These are phyloP conservation scores for Ceratocystis colombiana DNA, from an alignment of 2,329 filamentous ascomycete genomes.

Conservation along the genomic window DNA sequence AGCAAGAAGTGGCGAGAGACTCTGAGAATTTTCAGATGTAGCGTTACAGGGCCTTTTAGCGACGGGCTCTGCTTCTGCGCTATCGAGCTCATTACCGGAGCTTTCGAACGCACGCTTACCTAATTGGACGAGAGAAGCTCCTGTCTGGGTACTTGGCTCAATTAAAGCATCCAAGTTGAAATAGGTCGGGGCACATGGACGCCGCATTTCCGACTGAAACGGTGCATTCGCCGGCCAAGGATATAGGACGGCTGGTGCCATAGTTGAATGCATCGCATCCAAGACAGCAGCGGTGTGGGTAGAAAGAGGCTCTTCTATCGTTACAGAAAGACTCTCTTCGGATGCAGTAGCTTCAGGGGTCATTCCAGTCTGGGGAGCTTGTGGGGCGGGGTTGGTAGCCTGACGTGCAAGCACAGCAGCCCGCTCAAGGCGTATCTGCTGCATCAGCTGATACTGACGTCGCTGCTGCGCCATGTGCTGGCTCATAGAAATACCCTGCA, in stretches of 20 bases:
- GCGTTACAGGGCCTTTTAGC: neutral
- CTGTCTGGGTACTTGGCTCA: no score
- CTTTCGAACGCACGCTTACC: neutral
- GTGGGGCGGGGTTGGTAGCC: neutral
- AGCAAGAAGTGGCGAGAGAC: neutral
- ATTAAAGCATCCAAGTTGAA: no score
- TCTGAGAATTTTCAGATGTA: neutral
- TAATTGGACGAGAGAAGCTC: neutral
- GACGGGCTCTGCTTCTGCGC: neutral
- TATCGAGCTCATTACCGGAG: neutral
- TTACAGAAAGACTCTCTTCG: conserved; percentile 15
- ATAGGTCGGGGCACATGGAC: neutral
- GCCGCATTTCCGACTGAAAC: neutral
- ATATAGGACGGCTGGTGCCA: neutral
- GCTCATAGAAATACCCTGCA: neutral
- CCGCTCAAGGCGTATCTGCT: conserved; percentile 2
- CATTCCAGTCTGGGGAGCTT: neutral
- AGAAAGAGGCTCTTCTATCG: conserved; percentile 17
- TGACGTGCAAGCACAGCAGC: neutral
- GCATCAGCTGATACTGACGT: conserved; percentile 9
- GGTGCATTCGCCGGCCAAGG: neutral
- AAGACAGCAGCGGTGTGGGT: conserved; percentile 24
- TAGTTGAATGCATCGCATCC: conserved; percentile 21
- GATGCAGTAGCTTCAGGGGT: neutral
- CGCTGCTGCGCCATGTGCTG: conserved; percentile 7